Percentiles rank a stretch among this genome's conserved stretches.
Conservation (phyloP, 768 basidiomycete species). For the Boletus bicolor region DNA sequence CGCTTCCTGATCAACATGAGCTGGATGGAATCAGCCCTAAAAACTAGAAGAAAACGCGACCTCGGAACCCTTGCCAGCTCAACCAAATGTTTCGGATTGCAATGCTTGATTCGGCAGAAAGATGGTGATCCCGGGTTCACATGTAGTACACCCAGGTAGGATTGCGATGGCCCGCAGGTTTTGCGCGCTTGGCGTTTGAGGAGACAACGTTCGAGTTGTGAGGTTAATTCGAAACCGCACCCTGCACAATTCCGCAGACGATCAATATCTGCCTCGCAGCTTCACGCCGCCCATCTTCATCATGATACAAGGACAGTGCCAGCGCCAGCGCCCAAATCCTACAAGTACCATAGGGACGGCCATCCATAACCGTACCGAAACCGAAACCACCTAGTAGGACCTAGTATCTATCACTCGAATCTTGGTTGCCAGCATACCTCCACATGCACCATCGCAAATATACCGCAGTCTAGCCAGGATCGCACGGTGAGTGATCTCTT, state of each 20-base stretch:
- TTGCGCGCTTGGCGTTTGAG: conserved; percentile 17
- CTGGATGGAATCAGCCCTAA: neutral
- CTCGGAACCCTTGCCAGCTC: neutral
- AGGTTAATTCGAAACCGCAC: neutral
- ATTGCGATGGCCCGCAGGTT: neutral
- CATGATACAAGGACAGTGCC: neutral
- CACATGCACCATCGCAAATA: neutral
- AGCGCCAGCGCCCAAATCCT: neutral
- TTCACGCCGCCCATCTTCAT: neutral
- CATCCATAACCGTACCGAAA: neutral
- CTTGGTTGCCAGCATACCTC: neutral
- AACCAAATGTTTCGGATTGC: neutral
- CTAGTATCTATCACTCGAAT: neutral
- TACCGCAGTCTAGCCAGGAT: conserved; percentile 15
- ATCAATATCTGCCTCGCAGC: neutral
- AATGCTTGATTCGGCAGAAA: neutral
- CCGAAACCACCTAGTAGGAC: neutral
- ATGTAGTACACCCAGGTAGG: neutral
- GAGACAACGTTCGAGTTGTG: neutral
- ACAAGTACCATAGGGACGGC: neutral
- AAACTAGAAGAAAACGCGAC: neutral
- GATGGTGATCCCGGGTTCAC: neutral
- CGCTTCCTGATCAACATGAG: neutral
- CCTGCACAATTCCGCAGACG: neutral
- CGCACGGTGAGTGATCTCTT: conserved; percentile 2